Evolutionary conservation across 768 basidiomycete genomes (phyloP).

Genomic region (Tylopilus intermedius): DNA sequence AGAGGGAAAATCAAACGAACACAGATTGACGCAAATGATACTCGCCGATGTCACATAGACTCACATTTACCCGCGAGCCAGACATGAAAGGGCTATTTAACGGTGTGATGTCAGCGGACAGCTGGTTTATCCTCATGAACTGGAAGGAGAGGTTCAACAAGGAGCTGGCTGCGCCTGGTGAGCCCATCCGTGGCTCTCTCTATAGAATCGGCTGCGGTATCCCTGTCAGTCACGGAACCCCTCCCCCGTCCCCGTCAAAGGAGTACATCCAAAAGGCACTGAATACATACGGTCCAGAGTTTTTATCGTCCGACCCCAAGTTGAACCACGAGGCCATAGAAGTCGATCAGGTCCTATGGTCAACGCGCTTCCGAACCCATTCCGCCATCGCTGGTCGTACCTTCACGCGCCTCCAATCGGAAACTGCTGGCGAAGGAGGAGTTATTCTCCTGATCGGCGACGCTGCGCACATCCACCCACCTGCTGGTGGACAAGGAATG

Average conservation of each 20-base stretch:
- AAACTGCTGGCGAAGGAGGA: neutral
- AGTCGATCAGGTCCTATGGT: neutral
- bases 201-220: neutral
- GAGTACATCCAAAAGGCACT: neutral
- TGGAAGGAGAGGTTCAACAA: no score
- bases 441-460: neutral
- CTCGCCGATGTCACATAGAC: neutral
- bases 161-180: neutral
- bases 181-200: neutral
- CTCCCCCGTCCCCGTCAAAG: neutral
- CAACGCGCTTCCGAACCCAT: no score
- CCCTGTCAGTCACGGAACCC: neutral
- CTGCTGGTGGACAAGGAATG: neutral
- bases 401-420: neutral
- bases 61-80: neutral
- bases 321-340: neutral
- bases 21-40: neutral
- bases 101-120: no score
- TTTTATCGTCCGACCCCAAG: neutral
- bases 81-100: neutral
- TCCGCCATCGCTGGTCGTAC: neutral
- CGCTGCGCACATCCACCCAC: neutral
- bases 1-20: neutral
- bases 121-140: no score
- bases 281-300: neutral